A percentile compares a stretch with the other conserved stretches of the same genome.
These are phyloP conservation scores for Colletotrichum filicis DNA, from an alignment of 2,329 filamentous ascomycete species.

Conservation along the genomic window DNA sequence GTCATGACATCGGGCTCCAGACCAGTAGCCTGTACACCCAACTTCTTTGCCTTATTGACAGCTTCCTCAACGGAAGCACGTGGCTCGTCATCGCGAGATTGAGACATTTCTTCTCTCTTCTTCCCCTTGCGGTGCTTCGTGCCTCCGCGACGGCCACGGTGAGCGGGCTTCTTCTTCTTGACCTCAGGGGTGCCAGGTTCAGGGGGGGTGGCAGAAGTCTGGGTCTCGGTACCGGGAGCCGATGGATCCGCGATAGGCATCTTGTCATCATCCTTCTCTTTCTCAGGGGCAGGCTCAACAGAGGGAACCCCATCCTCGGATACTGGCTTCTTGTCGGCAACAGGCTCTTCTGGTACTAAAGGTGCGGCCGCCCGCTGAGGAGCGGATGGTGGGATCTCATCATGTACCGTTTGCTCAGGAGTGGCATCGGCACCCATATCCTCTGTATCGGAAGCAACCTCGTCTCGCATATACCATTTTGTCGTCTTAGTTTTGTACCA, in stretches of 20 bases:
- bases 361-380: not conserved
- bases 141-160: slow-evolving; percentile 78
- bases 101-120: slow-evolving; percentile 62
- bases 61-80: slow-evolving; percentile 69
- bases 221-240: not conserved
- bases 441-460: slow-evolving; percentile 36
- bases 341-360: slow-evolving; percentile 3
- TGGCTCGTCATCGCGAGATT: slow-evolving; percentile 59
- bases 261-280: not conserved
- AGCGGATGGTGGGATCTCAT: not conserved
- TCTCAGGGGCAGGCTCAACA: not conserved
- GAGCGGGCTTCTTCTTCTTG: slow-evolving; percentile 77
- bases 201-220: not conserved
- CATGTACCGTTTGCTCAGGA: slow-evolving; percentile 26
- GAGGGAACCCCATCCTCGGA: not conserved
- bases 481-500: slow-evolving; percentile 47
- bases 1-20: slow-evolving; percentile 73
- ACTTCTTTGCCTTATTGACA: slow-evolving; percentile 67
- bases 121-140: slow-evolving; percentile 72
- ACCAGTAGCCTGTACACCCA: slow-evolving; percentile 59
- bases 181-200: slow-evolving; percentile 55
- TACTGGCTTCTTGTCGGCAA: not conserved
- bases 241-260: not conserved
- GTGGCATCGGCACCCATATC: slow-evolving; percentile 21
- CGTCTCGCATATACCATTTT: slow-evolving; percentile 40